Base-by-base conservation (phyloP, 208 protist species). In the Trichomonas gallinae region DNA sequence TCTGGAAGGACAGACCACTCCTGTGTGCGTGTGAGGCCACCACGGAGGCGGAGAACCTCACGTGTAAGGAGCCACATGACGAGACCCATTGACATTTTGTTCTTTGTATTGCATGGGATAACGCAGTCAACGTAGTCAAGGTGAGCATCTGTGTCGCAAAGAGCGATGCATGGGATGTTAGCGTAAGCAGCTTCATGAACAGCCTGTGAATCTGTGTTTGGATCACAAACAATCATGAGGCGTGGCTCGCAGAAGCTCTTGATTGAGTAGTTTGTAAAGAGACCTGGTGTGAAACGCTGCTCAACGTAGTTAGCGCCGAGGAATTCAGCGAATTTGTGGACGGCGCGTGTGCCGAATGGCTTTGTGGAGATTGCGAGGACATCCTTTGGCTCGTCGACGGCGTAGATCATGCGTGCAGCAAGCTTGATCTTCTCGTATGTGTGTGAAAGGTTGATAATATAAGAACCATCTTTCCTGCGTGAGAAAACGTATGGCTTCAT, bases 381-480 rank as follows among this genome's bases (percentile, higher is more conserved):
- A 97, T 99, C 99, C 96, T 98, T 97, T 96, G 99, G 99, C 98
- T 99, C 99, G 98, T 99, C 99, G 97, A 99, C 99, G 96, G 98
- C 98, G 46, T 98, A 99, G 96, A 99, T 99, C 97, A 99, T 98
- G 97, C 99, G 98, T 97, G 99, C 99, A 96, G 99, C 99, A 4
- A 99, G 98, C 97, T 99, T 98, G 46, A 99, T 98, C 98, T 99
- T 99, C 98, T 99, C 98, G 98, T 98, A 99, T 96, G 98, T 99
- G 98, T 99, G 99, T 98, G 98, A 98, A 72, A 99, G 96, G 98
- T 99, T 99, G 97, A 99, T 98, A 96, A 99, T 98, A 98, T 99
- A 98, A 96, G 98, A 98, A 97, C 98, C 98, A 21, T 31, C 15
- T 26, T 96, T 96, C 6, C 11, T 63, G 23, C 51, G 34, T 44